Base-by-base conservation (phyloP, 192 early-diverging fungal species). In the Diversispora epigaea region DNA sequence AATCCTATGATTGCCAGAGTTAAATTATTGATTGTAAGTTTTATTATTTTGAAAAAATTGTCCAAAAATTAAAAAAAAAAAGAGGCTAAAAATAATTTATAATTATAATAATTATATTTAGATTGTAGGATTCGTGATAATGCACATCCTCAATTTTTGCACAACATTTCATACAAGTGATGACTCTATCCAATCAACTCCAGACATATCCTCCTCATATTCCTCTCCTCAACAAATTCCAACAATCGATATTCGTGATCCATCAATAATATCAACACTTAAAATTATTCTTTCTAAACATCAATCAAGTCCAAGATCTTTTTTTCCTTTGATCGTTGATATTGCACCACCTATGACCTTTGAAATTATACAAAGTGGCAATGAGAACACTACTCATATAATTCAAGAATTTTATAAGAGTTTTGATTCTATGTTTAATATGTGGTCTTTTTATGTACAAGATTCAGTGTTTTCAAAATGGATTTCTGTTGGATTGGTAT, bases 101-200 rank as follows among this genome's bases (percentile, higher is more conserved):
- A 10, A 17, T n/a, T n/a, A n/a, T n/a, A n/a, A n/a, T n/a, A n/a
- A n/a, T 43, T 49, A 12, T 60, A n/a, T 14, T 4, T 70, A 80
- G 79, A 89, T 90, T 60, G 78, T 87, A 15, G 88, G 89, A 22
- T 89, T 90, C 73, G 80, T 89, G 17, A 80, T 83, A 17, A 86
- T 90, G 84, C 88, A 90, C 73, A 72, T 89, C 32, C 85, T 89
- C 76, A 86, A 87, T 60, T 73, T 89, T 61, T 85, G 86, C 68
- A 85, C 84, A 40, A 85, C 89, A n/a, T 76, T 89, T 41, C 83
- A 82, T 22, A 75, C 58, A 40, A 71, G 61, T 32, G 61, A 62
- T 57, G 63, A 61, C 4, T 3, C 45, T 4, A 9, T 68, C 11
- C n/a, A 69, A 5, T 45, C 52, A 45, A 21, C 15, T 6, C 25